phyloP scores from a whole-genome alignment of 1,139 yeast species.

The Ogataea hybrid region DNA sequence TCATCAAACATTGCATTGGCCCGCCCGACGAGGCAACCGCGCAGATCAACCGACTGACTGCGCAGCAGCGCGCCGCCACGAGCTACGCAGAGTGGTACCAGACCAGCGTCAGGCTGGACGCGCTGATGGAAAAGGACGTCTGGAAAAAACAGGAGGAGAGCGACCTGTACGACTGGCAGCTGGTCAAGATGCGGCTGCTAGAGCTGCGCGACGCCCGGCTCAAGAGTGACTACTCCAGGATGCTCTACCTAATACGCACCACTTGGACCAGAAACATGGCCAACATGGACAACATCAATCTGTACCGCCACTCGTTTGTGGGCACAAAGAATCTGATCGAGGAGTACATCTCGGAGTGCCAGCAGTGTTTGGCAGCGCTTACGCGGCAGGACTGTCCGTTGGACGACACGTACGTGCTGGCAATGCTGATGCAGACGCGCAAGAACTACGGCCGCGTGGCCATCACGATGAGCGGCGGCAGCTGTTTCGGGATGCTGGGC shows the following conservation, averaged over 20 bases:
- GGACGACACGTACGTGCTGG: conserved; percentile 68
- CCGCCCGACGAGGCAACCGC: conserved; percentile 27
- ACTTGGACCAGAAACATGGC: conserved; percentile 85
- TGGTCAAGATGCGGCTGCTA: conserved; percentile 52
- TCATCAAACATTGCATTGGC: conserved; percentile 25
- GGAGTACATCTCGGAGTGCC: conserved; percentile 79
- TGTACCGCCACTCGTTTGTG: conserved; percentile 74
- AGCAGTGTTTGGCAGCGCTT: conserved; percentile 53
- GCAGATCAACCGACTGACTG: conserved; percentile 34
- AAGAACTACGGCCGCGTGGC: conserved; percentile 95
- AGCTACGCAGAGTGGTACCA: conserved; percentile 72
- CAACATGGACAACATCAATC: conserved; percentile 77
- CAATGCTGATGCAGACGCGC: conserved; percentile 82
- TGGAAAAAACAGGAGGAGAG: conserved; percentile 73
- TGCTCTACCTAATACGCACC: conserved; percentile 76
- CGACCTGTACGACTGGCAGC: conserved; percentile 65
- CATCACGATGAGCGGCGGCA: conserved; percentile 89
- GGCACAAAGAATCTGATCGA: conserved; percentile 87
- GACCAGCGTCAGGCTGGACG: conserved; percentile 63
- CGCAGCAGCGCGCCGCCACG: conserved; percentile 56
- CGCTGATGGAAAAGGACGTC: conserved; percentile 53
- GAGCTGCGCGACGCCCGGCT: conserved; percentile 62
- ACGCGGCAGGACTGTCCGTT: conserved; percentile 44
- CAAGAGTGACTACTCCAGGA: conserved; percentile 52
- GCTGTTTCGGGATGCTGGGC: conserved; percentile 89